Evolutionary conservation across 2,329 filamentous ascomycete genomes (phyloP), one percentile per base, ranked within the genome.

Genomic region (Bipolaris sorokiniana): DNA sequence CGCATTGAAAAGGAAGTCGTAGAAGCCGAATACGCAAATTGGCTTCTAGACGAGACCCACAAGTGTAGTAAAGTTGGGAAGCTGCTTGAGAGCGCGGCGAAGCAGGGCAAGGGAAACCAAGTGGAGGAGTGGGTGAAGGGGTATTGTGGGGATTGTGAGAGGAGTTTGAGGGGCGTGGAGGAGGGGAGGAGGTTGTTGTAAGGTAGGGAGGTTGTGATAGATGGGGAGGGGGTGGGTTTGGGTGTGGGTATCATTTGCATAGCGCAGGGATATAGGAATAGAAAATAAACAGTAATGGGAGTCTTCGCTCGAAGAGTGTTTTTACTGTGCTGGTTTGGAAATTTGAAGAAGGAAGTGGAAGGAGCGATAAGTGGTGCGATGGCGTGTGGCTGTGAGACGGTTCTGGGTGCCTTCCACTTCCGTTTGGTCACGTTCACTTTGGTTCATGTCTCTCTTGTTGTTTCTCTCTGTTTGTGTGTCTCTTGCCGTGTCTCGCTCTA

Each of bases 21-120:
- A 51, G 85, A 87, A 69, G 89, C 90, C 0, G 94, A 97, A 76
- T 99, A 92, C 89, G 93, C 97, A 79, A 90, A 91, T 62, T 99
- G 94, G 93, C 83, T 98, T 28, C 77, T 85, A 3, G 89, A 91
- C 64, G 95, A 99, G 78, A 88, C 87, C 62, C 77, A 82, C 33
- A 85, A 90, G 47, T 99, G 95, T 75, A 86, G 86, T 54, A 85
- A 89, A 70, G 75, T 87, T 7, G 81, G 83, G 38, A 73, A 71
- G 13, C 76, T 87, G 65, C 70, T 85, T 10, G 54, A 64, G 18
- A 61, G 62, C 38, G 58, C 54, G 23, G 71, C 70, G 31, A 76
- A 83, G 68, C 72, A 68, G 42, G 71, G 71, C 9, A 70, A 68
- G 26, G 73, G 74, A 23, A 73, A 79, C 48, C 80, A 83, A 36